Evolutionary conservation across 176 grass and related monocot genomes (phyloP).

Genomic region (Carex parvula): DNA sequence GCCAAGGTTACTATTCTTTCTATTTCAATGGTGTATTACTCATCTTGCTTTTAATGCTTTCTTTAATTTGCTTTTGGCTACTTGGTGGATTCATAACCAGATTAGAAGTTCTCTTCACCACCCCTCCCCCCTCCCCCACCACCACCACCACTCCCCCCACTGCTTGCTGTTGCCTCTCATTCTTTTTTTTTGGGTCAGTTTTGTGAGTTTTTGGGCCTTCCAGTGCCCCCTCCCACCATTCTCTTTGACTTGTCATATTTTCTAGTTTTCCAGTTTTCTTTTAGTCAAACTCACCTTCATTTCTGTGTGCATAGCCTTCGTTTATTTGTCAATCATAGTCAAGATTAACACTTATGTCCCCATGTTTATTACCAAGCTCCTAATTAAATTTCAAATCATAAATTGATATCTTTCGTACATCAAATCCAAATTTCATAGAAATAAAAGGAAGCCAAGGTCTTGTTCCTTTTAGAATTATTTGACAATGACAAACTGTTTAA

Average conservation of each 20-base stretch:
- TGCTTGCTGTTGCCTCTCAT: no score
- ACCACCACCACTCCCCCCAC: no score
- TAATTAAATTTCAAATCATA: not conserved
- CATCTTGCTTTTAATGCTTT: not conserved
- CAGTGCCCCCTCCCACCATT: not conserved
- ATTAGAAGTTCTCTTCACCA: not conserved
- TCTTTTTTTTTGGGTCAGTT: not conserved
- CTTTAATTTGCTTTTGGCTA: not conserved
- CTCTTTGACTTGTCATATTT: not conserved
- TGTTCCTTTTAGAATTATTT: not conserved
- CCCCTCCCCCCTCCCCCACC: no score
- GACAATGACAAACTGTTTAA: slow-evolving; percentile 4
- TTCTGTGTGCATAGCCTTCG: not conserved
- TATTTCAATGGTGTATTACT: not conserved
- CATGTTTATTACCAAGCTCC: not conserved
- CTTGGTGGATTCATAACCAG: not conserved
- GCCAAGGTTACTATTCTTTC: slow-evolving; percentile 38
- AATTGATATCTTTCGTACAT: not conserved
- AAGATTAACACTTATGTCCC: not conserved
- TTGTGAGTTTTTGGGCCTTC: not conserved
- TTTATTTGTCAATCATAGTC: not conserved
- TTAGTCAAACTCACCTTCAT: not conserved
- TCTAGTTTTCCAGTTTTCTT: not conserved
- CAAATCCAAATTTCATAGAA: not conserved
- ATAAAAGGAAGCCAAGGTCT: not conserved